Evolutionary conservation across 164 flowering plant genomes (phyloP), one percentile per base, ranked within the genome.

Genomic region (Umbellularia californica): DNA sequence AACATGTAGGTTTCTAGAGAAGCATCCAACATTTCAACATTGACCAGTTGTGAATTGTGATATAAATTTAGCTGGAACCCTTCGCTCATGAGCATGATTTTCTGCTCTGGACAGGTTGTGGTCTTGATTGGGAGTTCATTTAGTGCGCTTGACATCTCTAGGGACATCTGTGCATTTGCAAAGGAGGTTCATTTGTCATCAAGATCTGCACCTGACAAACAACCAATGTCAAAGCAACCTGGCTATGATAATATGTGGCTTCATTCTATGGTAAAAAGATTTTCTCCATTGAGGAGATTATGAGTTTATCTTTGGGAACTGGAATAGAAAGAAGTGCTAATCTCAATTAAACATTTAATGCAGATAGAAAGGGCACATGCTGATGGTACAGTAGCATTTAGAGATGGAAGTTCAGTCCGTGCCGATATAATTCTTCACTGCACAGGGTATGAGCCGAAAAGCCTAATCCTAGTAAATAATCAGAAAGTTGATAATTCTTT

Each of bases 131-230:
- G 76, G 33, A 68, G n/a, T 50, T 64, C 65, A 5, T 23, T 55
- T n/a, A 95, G 97, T 87, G 90, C 91, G 58, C 71, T 64, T 80
- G 98, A 93, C 69, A 93, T 93, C 77, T 88, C 90, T 65, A 85
- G 89, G 63, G 98, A 95, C 41, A 83, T 93, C 64, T 85, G 94
- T 13, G 25, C 28, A 67, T 88, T 86, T 77, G 97, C 97, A n/a
- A 90, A 90, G 81, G 94, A 93, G 84, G 97, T 93, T 64, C 97
- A 92, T 77, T 65, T 89, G 67, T 86, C 95, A 10, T 75, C 88
- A 64, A 81, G 97, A 80, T 87, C 97, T 41, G 64, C 62, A 71
- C 72, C 67, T 20, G 70, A 65, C 35, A 88, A 72, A 69, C 47
- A 41, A 9, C 11, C 47, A 1, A 28, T 78, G 24, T 69, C 65